These are phyloP conservation scores for Volvox reticuliferus DNA, from an alignment of 139 green algal species.

Conservation along the genomic window DNA sequence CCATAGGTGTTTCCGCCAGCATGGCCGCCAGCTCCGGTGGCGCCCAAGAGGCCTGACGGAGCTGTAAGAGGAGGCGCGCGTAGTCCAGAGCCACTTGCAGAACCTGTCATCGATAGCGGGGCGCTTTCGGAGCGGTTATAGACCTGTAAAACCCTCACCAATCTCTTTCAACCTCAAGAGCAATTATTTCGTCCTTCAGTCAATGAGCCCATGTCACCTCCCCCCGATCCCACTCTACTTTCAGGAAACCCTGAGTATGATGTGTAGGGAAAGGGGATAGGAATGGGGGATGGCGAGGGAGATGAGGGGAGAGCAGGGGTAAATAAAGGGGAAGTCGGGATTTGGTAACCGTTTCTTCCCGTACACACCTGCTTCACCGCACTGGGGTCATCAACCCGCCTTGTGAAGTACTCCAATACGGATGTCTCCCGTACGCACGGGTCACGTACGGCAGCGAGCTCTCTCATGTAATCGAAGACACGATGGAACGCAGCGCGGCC, in stretches of 20 bases:
- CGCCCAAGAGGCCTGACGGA: conserved; percentile 58
- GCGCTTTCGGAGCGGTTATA: too few species aligned
- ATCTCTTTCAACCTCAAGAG: too few species aligned
- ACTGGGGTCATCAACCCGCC: not conserved
- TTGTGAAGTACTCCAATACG: conserved; percentile 62
- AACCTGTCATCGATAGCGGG: not conserved
- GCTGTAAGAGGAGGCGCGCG: conserved; percentile 60
- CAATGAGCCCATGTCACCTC: too few species aligned
- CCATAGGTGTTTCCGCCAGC: conserved; percentile 19
- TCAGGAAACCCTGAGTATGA: too few species aligned
- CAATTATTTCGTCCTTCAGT: too few species aligned
- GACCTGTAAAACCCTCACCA: too few species aligned
- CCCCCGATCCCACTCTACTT: too few species aligned
- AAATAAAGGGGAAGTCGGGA: not conserved
- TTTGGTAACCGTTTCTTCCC: too few species aligned
- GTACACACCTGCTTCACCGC: conserved; percentile 27
- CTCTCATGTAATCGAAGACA: conserved; percentile 59
- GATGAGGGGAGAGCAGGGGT: not conserved
- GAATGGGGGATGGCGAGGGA: not conserved
- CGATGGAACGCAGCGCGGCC: conserved; percentile 62
- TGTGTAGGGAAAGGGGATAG: not conserved
- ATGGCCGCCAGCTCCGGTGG: not conserved
- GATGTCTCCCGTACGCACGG: conserved; percentile 24
- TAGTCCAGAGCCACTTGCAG: conserved; percentile 66
- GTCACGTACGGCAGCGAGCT: conserved; percentile 46